Base-by-base conservation (phyloP, 2,329 filamentous ascomycete genomes). In the Colletotrichum falcatum region DNA sequence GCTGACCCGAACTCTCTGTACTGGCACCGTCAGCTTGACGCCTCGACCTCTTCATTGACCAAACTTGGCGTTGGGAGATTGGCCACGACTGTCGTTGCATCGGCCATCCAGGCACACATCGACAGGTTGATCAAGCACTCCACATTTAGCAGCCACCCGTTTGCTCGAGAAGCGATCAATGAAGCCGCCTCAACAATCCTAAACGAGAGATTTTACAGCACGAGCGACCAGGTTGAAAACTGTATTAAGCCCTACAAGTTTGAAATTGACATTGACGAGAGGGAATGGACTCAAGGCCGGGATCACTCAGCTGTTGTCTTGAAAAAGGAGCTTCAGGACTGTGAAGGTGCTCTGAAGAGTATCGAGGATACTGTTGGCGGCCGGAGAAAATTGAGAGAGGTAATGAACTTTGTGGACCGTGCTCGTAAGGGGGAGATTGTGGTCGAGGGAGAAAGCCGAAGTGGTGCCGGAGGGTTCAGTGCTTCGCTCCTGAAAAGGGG, bases 221-320 rank as follows among this genome's bases (percentile, higher is more conserved):
- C 97, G 1, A 96, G 93, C 73, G 97, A 99, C 77, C 96, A 98
- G 81, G 93, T 99, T 1, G 96, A 99, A 81, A 98, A 98, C 78
- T 99, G 95, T 79, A 97, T 99, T 82, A 99, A 99, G 81, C 96
- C 97, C 0, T 99, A 95, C 85, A 99, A 99, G 79, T 98, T 95
- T 75, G 94, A 98, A 73, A 97, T 99, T 69, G 96, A 99, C 76
- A 91, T 99, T 54, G 94, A 97, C 77, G 93, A 95, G 48, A 86
- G 90, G 9, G 97, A 99, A 79, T 99, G 96, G 96, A 81, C 86
- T 4, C 90, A 92, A 71, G 95, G 94, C 0, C 87, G 95, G 61
- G 94, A 97, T 55, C 96, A 97, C 75, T 91, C 95, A 1, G 88
- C 90, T 48, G 87, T 85, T 11, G 90, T 96, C 1, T 83, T 99